phyloP scores from a whole-genome alignment of 2,329 filamentous ascomycete genomes.

The Fusarium devonianum region DNA sequence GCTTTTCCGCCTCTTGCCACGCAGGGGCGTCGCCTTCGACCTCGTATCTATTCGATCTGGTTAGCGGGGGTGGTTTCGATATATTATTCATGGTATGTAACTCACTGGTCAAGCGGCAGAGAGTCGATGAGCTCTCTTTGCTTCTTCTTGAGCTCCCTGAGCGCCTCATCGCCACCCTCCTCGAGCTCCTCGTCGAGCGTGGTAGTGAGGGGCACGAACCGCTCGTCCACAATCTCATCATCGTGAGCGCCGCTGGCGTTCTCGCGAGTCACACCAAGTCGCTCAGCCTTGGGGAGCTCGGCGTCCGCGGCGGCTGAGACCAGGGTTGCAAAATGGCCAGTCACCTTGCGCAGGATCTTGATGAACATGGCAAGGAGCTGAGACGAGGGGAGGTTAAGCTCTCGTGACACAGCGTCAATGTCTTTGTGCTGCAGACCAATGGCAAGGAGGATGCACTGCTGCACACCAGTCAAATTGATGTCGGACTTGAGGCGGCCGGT shows the following conservation, averaged over 20 bases:
- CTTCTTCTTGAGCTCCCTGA: slow-evolving; percentile 75
- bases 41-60: slow-evolving; percentile 62
- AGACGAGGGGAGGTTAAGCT: slow-evolving; percentile 74
- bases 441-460: slow-evolving; percentile 86
- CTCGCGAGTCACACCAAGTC: slow-evolving; percentile 64
- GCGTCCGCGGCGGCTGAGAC: slow-evolving; percentile 77
- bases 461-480: slow-evolving; percentile 80
- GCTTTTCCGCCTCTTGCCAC: slow-evolving; percentile 77
- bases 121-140: slow-evolving; percentile 90
- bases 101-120: slow-evolving; percentile 77
- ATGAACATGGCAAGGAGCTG: slow-evolving; percentile 97
- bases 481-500: slow-evolving; percentile 72
- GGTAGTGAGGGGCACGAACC: slow-evolving; percentile 74
- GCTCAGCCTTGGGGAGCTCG: slow-evolving; percentile 66
- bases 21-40: slow-evolving; percentile 67
- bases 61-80: slow-evolving; percentile 1
- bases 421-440: slow-evolving; percentile 91
- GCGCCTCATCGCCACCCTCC: slow-evolving; percentile 80
- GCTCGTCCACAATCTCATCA: slow-evolving; percentile 69
- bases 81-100: not conserved
- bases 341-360: slow-evolving; percentile 91
- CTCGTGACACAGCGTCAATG: slow-evolving; percentile 79
- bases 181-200: slow-evolving; percentile 82
- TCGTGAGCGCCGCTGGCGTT: slow-evolving; percentile 72
- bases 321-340: slow-evolving; percentile 76